Percentiles rank a stretch among this genome's conserved stretches.
These are phyloP conservation scores for Suillus ampliporus DNA, from an alignment of 768 basidiomycete species.

Conservation along the genomic window DNA sequence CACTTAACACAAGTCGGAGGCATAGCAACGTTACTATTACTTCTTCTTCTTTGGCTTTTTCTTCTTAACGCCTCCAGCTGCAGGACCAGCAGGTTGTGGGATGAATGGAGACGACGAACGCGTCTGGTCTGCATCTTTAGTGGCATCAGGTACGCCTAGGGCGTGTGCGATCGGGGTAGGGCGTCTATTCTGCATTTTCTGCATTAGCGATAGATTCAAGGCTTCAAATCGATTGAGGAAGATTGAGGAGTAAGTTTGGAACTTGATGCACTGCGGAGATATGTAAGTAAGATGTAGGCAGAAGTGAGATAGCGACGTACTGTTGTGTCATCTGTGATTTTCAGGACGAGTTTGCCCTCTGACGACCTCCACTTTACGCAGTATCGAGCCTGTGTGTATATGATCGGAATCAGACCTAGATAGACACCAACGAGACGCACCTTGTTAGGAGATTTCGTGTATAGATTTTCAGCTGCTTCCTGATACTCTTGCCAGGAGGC, in stretches of 20 bases:
- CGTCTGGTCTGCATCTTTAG: conserved; percentile 30
- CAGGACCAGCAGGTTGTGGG: conserved; percentile 38
- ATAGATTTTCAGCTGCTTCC: conserved; percentile 87
- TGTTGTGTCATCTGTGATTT: conserved; percentile 89
- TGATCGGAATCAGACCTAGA: not conserved
- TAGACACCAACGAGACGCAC: conserved; percentile 47
- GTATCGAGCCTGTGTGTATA: conserved; percentile 73
- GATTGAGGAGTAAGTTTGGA: conserved; percentile 93
- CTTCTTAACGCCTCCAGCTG: conserved; percentile 76
- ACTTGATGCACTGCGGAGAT: conserved; percentile 82
- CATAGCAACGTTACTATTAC: conserved; percentile 31
- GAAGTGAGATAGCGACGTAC: conserved; percentile 52
- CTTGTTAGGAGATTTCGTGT: conserved; percentile 76
- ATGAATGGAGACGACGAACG: conserved; percentile 41
- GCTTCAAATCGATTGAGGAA: conserved; percentile 97
- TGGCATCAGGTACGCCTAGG: conserved; percentile 11
- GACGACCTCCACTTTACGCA: conserved; percentile 90
- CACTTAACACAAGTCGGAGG: not conserved
- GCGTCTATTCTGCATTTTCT: conserved; percentile 80
- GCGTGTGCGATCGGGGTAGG: conserved; percentile 39
- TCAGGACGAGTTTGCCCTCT: conserved; percentile 88
- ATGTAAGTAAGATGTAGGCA: not conserved
- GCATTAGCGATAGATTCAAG: conserved; percentile 84
- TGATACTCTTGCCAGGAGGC: conserved; percentile 89
- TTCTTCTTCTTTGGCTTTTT: conserved; percentile 87